phyloP scores from a whole-genome alignment of 202 grass and related monocot genomes.

The Carex arenaria region DNA sequence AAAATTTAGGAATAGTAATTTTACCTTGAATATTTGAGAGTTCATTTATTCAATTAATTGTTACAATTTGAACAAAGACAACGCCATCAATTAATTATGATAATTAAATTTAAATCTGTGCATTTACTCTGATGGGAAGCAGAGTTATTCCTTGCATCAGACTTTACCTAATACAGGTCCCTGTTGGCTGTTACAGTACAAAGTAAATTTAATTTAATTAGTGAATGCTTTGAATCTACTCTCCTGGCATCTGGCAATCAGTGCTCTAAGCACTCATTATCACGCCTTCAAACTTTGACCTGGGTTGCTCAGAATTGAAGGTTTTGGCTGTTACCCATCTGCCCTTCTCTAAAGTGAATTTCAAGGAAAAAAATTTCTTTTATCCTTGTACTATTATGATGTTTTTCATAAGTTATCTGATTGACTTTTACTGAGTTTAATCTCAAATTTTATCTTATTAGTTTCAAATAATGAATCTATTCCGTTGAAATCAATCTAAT shows the following conservation, averaged over 20 bases:
- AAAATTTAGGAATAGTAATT: not conserved
- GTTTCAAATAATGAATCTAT: too few species aligned
- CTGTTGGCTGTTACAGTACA: not conserved
- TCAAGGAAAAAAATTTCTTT: too few species aligned
- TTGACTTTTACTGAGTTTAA: too few species aligned
- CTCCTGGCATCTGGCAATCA: not conserved
- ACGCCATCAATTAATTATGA: too few species aligned
- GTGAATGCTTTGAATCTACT: not conserved
- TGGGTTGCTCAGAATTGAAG: not conserved
- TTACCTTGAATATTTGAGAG: not conserved
- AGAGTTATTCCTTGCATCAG: not conserved
- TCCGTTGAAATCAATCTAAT: too few species aligned
- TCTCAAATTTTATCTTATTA: too few species aligned
- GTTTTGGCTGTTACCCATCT: not conserved
- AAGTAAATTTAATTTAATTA: conserved; percentile 14
- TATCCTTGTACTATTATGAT: too few species aligned
- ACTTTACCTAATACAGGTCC: not conserved
- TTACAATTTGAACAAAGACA: too few species aligned
- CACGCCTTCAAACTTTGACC: not conserved
- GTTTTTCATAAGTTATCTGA: too few species aligned
- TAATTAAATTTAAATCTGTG: not conserved
- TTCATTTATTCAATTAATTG: not conserved
- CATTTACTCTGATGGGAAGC: not conserved
- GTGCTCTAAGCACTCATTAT: not conserved
- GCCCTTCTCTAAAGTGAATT: too few species aligned